A percentile compares a stretch with the other conserved stretches of the same genome.
Evolutionary conservation across 257 asterid genomes (phyloP).

Genomic region (Forsythia suspensa): DNA sequence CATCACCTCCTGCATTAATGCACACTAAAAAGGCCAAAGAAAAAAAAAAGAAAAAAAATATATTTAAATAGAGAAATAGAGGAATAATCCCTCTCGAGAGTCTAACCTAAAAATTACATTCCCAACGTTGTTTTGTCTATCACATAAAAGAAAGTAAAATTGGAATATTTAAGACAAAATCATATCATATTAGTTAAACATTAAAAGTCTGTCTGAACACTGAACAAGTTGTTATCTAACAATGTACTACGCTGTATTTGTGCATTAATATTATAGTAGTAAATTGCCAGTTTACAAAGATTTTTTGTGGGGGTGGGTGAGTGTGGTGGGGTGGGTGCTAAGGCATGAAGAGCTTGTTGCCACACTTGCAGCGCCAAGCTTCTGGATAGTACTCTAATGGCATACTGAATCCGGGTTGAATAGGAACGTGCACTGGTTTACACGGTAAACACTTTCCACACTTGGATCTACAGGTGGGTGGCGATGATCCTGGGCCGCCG

Average conservation of each 20-base stretch:
- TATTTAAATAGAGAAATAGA: conserved; percentile 3
- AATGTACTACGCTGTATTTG: background rate
- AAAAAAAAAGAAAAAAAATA: too few relatives aligned
- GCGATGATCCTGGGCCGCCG: conserved; percentile 71
- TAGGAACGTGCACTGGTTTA: conserved; percentile 75
- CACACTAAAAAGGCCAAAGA: too few relatives aligned
- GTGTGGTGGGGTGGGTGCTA: background rate
- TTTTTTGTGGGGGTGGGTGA: background rate
- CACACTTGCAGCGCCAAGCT: conserved; percentile 94
- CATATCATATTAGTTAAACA: background rate
- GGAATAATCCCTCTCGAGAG: background rate
- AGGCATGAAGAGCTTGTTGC: conserved; percentile 75
- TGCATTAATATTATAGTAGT: background rate
- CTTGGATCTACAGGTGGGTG: conserved; percentile 85
- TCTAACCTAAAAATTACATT: background rate
- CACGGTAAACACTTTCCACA: conserved; percentile 79
- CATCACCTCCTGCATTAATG: too few relatives aligned
- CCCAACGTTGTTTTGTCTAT: background rate
- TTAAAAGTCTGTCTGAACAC: background rate
- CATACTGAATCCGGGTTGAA: conserved; percentile 64
- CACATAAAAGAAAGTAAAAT: background rate
- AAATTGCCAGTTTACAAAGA: background rate
- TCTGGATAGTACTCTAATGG: conserved; percentile 89
- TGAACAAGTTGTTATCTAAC: background rate
- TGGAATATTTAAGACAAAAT: background rate